Percentiles rank a stretch among this genome's conserved stretches.
Conservation (phyloP, 768 basidiomycete genomes). For the Boletus reticuloceps region DNA sequence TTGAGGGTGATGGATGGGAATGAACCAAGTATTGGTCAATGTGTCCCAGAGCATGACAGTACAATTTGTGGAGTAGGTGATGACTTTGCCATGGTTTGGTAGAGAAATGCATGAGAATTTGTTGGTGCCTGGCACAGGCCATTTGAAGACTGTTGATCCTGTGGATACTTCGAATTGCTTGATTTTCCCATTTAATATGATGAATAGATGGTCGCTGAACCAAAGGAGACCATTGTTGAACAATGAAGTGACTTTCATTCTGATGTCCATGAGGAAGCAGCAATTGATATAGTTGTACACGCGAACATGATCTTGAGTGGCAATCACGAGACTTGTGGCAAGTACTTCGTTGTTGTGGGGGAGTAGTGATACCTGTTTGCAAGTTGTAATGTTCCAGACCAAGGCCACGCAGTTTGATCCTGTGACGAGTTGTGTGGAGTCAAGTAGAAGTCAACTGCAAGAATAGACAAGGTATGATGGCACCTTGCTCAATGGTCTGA, state of each 20-base stretch:
- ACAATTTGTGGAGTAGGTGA: background rate
- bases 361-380: too few relatives aligned
- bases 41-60: background rate
- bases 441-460: too few relatives aligned
- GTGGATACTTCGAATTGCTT: background rate
- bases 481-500: too few relatives aligned
- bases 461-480: too few relatives aligned
- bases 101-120: background rate
- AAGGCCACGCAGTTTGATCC: too few relatives aligned
- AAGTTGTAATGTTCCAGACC: too few relatives aligned
- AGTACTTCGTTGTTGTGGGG: background rate
- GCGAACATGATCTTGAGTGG: background rate
- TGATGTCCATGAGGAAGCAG: background rate
- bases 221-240: background rate
- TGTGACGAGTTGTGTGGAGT: too few relatives aligned
- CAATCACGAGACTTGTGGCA: background rate
- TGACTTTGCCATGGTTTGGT: background rate
- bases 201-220: background rate
- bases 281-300: background rate
- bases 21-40: background rate
- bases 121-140: background rate
- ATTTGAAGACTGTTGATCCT: background rate
- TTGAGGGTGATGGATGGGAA: background rate
- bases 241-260: background rate
- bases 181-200: background rate